Conservation (phyloP, 2,329 filamentous ascomycete species). For the Verticillium nonalfalfae region DNA sequence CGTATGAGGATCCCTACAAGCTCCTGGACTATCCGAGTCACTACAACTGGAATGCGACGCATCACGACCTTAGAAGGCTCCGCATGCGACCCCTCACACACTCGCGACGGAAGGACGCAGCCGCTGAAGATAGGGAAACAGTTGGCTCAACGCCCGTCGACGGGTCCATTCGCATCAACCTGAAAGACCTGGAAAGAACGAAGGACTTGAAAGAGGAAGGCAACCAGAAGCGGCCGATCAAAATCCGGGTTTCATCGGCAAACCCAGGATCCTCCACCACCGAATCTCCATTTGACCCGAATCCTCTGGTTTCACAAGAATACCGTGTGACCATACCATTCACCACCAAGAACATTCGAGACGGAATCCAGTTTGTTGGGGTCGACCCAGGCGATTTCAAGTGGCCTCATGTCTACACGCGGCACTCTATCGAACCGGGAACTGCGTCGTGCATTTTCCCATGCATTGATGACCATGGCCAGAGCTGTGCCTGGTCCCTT, state of each 20-base stretch:
- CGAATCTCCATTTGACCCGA: not conserved
- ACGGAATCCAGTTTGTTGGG: constrained; percentile 89
- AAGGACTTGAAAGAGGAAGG: constrained; percentile 4
- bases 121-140: constrained; percentile 47
- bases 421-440: constrained; percentile 71
- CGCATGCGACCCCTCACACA: constrained; percentile 52
- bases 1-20: constrained; percentile 61
- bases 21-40: constrained; percentile 53
- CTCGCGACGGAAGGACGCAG: constrained; percentile 44
- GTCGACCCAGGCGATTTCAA: constrained; percentile 71
- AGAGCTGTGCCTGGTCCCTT: constrained; percentile 81
- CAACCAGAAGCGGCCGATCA: constrained; percentile 26
- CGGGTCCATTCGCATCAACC: constrained; percentile 41
- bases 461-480: constrained; percentile 79
- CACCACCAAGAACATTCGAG: constrained; percentile 64
- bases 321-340: constrained; percentile 65
- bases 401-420: constrained; percentile 89
- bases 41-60: constrained; percentile 60
- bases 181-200: constrained; percentile 22
- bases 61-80: constrained; percentile 69
- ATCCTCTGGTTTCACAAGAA: constrained; percentile 33
- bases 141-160: constrained; percentile 51
- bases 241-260: constrained; percentile 35
- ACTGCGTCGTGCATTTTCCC: constrained; percentile 84
- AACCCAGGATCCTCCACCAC: not conserved